Conservation (phyloP, 2,329 filamentous ascomycete species). For the Anisogramma anomala region DNA sequence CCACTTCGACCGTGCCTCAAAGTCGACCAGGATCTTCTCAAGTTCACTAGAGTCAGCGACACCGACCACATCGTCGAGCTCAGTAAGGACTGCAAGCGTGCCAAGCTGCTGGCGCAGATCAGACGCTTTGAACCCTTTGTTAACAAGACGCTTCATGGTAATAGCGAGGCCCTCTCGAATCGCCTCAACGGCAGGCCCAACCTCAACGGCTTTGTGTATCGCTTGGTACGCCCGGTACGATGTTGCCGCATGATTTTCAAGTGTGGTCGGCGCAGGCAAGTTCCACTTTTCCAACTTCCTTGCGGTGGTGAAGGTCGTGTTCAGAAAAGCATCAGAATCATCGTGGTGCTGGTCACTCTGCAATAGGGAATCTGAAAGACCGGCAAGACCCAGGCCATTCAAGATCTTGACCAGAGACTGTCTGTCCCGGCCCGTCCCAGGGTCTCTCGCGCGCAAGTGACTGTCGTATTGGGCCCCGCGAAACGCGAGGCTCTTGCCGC, state of each 20-base stretch:
- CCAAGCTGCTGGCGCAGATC: slow-evolving; percentile 44
- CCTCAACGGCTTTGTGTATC: slow-evolving; percentile 54
- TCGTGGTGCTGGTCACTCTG: slow-evolving; percentile 53
- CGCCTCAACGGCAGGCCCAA: slow-evolving; percentile 39
- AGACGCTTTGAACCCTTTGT: slow-evolving; percentile 36
- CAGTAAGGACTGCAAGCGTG: slow-evolving; percentile 61
- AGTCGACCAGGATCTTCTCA: slow-evolving; percentile 47
- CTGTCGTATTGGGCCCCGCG: slow-evolving; percentile 85
- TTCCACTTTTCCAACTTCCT: slow-evolving; percentile 87
- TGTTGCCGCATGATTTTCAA: slow-evolving; percentile 52
- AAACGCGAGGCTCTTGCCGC: slow-evolving; percentile 77
- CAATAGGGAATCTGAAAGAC: slow-evolving; percentile 70
- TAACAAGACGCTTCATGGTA: slow-evolving; percentile 47
- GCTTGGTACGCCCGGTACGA: slow-evolving; percentile 74
- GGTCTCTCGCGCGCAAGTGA: slow-evolving; percentile 53
- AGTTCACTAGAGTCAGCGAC: slow-evolving; percentile 49
- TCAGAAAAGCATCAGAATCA: slow-evolving; percentile 46
- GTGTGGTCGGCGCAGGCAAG: slow-evolving; percentile 57
- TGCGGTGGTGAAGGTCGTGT: slow-evolving; percentile 68
- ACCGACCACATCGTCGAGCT: slow-evolving; percentile 67
- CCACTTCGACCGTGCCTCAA: slow-evolving; percentile 60
- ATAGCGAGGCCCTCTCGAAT: slow-evolving; percentile 53
- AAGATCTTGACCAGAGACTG: slow-evolving; percentile 66
- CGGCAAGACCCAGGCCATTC: slow-evolving; percentile 70
- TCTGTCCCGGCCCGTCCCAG: slow-evolving; percentile 45